Conservation (phyloP, 202 grass and related monocot species). For the Saccharum hybrid region DNA sequence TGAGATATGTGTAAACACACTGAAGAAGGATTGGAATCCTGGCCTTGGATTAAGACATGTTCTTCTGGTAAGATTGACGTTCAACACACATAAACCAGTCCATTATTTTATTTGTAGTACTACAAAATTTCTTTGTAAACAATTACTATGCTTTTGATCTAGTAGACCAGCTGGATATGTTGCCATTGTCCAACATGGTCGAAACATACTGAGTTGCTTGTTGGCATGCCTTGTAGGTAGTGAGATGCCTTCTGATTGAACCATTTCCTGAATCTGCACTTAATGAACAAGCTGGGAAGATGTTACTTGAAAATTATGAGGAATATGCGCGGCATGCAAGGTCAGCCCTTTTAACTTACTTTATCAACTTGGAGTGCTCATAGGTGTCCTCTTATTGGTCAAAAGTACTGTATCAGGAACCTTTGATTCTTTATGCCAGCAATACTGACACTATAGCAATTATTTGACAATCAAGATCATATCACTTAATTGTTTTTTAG, state of each 20-base stretch:
- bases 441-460: neutral
- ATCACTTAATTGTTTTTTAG: neutral
- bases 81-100: neutral
- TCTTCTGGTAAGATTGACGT: slow-evolving; percentile 65
- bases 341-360: slow-evolving; percentile 43
- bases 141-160: neutral
- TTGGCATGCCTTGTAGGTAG: slow-evolving; percentile 59
- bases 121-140: neutral
- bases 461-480: slow-evolving; percentile 18
- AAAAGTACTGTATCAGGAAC: neutral
- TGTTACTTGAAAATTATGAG: slow-evolving; percentile 91
- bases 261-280: slow-evolving; percentile 95
- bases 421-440: slow-evolving; percentile 14
- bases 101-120: neutral
- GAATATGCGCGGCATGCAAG: slow-evolving; percentile 92
- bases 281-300: slow-evolving; percentile 91
- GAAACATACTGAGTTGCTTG: neutral
- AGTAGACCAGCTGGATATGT: neutral
- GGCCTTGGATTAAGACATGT: slow-evolving; percentile 88
- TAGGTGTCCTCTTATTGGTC: neutral
- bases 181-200: neutral
- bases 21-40: slow-evolving; percentile 98
- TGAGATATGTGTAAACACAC: slow-evolving; percentile 96
- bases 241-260: slow-evolving; percentile 90
- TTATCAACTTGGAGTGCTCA: neutral